Percentiles rank a stretch among this genome's conserved stretches.
These are phyloP conservation scores for Suillus luteus DNA, from an alignment of 768 basidiomycete genomes.

Conservation along the genomic window DNA sequence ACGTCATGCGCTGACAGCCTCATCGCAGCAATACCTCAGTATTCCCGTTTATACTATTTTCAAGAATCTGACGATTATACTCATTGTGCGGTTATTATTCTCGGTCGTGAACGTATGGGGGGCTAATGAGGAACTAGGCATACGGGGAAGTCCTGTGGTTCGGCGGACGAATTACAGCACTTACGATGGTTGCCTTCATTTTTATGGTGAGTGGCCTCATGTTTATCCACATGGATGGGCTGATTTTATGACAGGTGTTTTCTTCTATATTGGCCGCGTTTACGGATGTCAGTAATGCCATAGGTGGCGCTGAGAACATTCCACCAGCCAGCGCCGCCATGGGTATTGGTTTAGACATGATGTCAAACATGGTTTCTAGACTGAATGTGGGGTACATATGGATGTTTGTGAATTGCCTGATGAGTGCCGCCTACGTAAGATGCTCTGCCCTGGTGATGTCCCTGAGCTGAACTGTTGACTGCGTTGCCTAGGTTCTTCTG, in stretches of 20 bases:
- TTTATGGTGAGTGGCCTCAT: slow-evolving; percentile 69
- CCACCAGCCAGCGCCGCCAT: slow-evolving; percentile 30
- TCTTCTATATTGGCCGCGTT: slow-evolving; percentile 98
- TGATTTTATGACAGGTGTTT: slow-evolving; percentile 56
- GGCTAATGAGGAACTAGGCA: slow-evolving; percentile 52
- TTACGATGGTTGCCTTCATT: slow-evolving; percentile 87
- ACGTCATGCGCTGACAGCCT: slow-evolving; percentile 1
- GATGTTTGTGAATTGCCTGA: slow-evolving; percentile 93
- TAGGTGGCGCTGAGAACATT: slow-evolving; percentile 29
- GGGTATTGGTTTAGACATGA: slow-evolving; percentile 32
- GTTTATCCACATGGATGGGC: not conserved
- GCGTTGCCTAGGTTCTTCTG: slow-evolving; percentile 67
- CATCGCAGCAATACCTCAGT: slow-evolving; percentile 84
- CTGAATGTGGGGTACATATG: slow-evolving; percentile 89
- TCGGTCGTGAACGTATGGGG: slow-evolving; percentile 1
- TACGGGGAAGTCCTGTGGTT: slow-evolving; percentile 99
- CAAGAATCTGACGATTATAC: slow-evolving; percentile 99
- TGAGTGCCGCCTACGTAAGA: slow-evolving; percentile 88
- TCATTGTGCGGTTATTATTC: slow-evolving; percentile 66
- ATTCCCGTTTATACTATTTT: slow-evolving; percentile 99
- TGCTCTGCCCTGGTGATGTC: not conserved
- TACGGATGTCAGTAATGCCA: slow-evolving; percentile 64
- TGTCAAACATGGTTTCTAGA: slow-evolving; percentile 49
- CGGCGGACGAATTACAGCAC: slow-evolving; percentile 80
- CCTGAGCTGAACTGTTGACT: slow-evolving; percentile 6